Evolutionary conservation across 352 stramenopile genomes (phyloP).

Genomic region (Lagenidium sp.): DNA sequence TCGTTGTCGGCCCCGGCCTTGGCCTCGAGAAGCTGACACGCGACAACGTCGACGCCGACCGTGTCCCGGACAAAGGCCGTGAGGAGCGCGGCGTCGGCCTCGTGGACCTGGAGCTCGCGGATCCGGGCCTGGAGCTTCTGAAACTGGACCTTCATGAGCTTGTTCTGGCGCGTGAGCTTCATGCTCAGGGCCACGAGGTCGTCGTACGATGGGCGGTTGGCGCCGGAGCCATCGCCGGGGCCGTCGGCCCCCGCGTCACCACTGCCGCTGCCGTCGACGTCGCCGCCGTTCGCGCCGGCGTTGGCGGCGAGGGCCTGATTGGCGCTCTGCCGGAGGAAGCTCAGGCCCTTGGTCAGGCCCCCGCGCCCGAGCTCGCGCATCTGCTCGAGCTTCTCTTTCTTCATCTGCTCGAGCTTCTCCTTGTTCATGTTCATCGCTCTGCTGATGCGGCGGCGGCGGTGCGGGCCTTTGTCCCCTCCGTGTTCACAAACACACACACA

Average conservation of each 20-base stretch:
- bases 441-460: background rate
- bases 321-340: constrained; percentile 55
- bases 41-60: constrained; percentile 55
- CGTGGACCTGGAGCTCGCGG: constrained; percentile 17
- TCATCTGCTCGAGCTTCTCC: constrained; percentile 46
- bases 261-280: constrained; percentile 4
- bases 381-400: constrained; percentile 86
- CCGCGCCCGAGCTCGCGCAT: constrained; percentile 80
- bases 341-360: constrained; percentile 65
- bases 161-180: constrained; percentile 86
- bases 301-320: constrained; percentile 11
- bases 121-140: constrained; percentile 64
- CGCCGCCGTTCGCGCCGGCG: constrained; percentile 2
- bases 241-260: constrained; percentile 4
- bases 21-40: too few species aligned
- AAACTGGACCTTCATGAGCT: constrained; percentile 78
- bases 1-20: constrained; percentile 8
- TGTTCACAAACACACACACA: too few species aligned
- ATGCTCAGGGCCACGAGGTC: constrained; percentile 77
- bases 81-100: constrained; percentile 41
- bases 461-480: background rate
- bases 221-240: background rate
- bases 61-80: constrained; percentile 47
- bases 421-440: constrained; percentile 14
- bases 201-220: constrained; percentile 43